These are phyloP conservation scores for Aspergillus pseudoglaucus DNA, from an alignment of 2,329 filamentous ascomycete species.

Conservation along the genomic window DNA sequence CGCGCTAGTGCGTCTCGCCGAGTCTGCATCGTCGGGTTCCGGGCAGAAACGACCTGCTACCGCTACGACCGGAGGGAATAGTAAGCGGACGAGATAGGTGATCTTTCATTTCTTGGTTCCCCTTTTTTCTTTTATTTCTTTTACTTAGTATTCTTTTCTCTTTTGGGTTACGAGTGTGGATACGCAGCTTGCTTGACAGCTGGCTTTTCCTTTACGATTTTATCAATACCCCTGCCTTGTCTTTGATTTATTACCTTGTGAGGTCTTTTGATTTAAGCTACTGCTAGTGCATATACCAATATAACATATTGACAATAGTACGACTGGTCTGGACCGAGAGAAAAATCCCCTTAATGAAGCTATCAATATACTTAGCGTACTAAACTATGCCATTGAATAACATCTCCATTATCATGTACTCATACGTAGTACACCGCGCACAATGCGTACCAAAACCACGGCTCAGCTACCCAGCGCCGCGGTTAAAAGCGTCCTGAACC, in stretches of 20 bases:
- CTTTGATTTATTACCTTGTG: neutral
- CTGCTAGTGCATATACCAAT: neutral
- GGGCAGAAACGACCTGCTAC: constrained; percentile 30
- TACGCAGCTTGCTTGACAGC: neutral
- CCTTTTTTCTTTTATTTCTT: neutral
- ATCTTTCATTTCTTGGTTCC: neutral
- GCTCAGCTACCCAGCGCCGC: neutral
- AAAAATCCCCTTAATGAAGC: too few relatives aligned
- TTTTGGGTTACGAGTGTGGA: neutral
- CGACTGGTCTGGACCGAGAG: too few relatives aligned
- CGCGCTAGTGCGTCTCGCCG: constrained; percentile 23
- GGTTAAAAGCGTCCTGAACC: neutral
- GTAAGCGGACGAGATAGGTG: constrained; percentile 28
- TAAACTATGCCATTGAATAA: too few relatives aligned
- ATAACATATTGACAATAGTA: neutral
- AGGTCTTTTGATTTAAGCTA: neutral
- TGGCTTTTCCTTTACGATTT: neutral
- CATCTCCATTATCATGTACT: too few relatives aligned
- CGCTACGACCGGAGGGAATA: constrained; percentile 15
- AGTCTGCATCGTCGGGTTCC: constrained; percentile 14
- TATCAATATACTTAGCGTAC: too few relatives aligned
- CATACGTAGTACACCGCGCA: too few relatives aligned
- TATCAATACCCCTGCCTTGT: constrained; percentile 1
- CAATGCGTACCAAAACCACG: neutral
- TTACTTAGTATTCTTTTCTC: neutral